These are phyloP conservation scores for Backusella parvicylindrica DNA, from an alignment of 192 early-diverging fungal genomes.

Conservation along the genomic window DNA sequence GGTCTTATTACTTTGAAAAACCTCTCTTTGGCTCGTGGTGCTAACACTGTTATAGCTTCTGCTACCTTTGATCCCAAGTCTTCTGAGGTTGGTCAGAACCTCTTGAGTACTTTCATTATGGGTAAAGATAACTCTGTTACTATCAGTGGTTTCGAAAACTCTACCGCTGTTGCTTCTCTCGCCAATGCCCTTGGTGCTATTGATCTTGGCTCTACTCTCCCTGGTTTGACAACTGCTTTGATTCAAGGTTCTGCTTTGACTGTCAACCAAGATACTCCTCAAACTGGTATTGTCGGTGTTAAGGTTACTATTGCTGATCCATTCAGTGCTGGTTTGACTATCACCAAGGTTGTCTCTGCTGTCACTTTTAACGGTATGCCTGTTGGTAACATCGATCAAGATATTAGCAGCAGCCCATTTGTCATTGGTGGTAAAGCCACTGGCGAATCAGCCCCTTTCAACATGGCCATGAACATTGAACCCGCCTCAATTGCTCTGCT, in stretches of 20 bases:
- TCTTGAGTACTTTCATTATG: slow-evolving; percentile 49
- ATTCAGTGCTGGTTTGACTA: slow-evolving; percentile 46
- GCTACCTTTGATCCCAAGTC: slow-evolving; percentile 48
- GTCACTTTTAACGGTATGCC: slow-evolving; percentile 39
- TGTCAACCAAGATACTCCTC: slow-evolving; percentile 38
- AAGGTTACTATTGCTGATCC: slow-evolving; percentile 51
- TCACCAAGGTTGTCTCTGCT: slow-evolving; percentile 44
- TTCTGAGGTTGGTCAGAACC: slow-evolving; percentile 37
- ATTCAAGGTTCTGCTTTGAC: slow-evolving; percentile 39
- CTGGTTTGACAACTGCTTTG: slow-evolving; percentile 43
- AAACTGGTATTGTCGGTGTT: slow-evolving; percentile 42
- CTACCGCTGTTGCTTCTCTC: slow-evolving; percentile 47
- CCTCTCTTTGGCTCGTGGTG: slow-evolving; percentile 44
- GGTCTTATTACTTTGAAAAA: slow-evolving; percentile 44
- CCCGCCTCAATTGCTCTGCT: slow-evolving; percentile 45
- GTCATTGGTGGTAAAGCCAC: slow-evolving; percentile 38
- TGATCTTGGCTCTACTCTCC: slow-evolving; percentile 42
- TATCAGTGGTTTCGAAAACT: slow-evolving; percentile 40
- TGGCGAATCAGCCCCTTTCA: slow-evolving; percentile 26
- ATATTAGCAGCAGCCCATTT: slow-evolving; percentile 40
- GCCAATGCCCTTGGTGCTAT: slow-evolving; percentile 40
- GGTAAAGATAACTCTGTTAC: slow-evolving; percentile 39
- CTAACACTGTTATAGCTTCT: slow-evolving; percentile 37
- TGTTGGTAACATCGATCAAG: slow-evolving; percentile 45
- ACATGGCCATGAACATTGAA: slow-evolving; percentile 49